These are phyloP conservation scores for Yarrowia deformans DNA, from an alignment of 805 yeast species.

Conservation along the genomic window DNA sequence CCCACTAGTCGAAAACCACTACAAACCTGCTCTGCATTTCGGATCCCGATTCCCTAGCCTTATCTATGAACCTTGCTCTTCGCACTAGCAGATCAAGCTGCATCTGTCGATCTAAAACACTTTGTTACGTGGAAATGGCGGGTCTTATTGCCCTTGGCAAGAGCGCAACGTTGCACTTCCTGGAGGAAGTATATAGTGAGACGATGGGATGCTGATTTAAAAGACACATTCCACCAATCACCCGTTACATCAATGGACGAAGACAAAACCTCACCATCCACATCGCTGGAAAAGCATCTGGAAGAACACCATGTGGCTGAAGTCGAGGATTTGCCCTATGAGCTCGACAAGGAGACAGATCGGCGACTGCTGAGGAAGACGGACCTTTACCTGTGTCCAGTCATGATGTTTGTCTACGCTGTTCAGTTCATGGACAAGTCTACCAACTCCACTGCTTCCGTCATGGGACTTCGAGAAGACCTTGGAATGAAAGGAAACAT, in stretches of 20 bases:
- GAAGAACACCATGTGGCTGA: conserved; percentile 13
- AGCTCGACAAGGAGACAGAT: conserved; percentile 9
- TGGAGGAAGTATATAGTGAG: neutral
- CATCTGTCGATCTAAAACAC: neutral
- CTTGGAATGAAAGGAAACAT: conserved; percentile 12
- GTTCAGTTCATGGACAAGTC: conserved; percentile 28
- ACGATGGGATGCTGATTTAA: neutral
- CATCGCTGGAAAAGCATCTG: neutral
- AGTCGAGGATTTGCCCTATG: conserved; percentile 1
- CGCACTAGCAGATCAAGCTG: neutral
- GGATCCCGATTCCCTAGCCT: neutral
- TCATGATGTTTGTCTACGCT: conserved; percentile 19
- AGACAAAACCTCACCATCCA: neutral
- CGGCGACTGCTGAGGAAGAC: conserved; percentile 12
- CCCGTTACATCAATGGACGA: neutral
- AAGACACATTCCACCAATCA: neutral
- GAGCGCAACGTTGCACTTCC: too few species aligned
- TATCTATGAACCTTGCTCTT: neutral
- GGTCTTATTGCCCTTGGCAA: neutral
- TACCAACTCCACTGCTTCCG: neutral
- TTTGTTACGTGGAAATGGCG: neutral
- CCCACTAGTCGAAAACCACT: neutral
- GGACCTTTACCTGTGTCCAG: conserved; percentile 12
- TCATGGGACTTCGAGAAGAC: conserved; percentile 4
- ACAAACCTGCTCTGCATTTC: neutral